Percentiles rank a stretch among this genome's conserved stretches.
Evolutionary conservation across 768 basidiomycete genomes (phyloP).

Genomic region (Rhizopogon roseolus): DNA sequence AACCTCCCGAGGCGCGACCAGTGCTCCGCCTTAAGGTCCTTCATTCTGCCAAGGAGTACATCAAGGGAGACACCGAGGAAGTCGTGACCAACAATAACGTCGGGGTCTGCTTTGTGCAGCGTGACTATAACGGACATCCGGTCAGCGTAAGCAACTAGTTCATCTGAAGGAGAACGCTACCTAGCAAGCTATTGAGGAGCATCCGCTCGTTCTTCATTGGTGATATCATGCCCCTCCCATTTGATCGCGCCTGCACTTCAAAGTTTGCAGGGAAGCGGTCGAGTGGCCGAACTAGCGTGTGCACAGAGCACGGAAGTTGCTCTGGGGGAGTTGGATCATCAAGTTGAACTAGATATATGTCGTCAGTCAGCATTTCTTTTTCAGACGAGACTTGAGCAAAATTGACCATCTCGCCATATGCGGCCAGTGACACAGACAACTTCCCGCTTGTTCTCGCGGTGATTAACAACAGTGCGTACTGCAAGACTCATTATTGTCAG

Average conservation of each 20-base stretch:
- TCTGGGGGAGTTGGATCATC: constrained; percentile 93
- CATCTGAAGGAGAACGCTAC: constrained; percentile 29
- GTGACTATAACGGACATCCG: constrained; percentile 39
- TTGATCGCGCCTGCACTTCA: constrained; percentile 60
- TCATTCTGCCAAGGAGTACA: constrained; percentile 86
- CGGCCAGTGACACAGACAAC: constrained; percentile 81
- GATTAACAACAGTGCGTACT: constrained; percentile 88
- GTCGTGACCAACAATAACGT: constrained; percentile 92
- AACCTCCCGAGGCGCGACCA: constrained; percentile 94
- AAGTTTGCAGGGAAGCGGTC: constrained; percentile 84
- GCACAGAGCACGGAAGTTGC: constrained; percentile 71
- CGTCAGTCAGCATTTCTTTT: neutral
- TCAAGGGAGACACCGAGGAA: constrained; percentile 89
- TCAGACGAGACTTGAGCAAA: neutral
- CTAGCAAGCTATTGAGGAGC: constrained; percentile 76
- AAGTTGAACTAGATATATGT: constrained; percentile 56
- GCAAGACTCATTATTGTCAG: constrained; percentile 89
- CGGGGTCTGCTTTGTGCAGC: constrained; percentile 86
- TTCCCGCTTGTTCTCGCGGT: constrained; percentile 91
- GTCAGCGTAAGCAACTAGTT: neutral
- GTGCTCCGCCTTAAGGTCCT: constrained; percentile 84
- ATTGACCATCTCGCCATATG: constrained; percentile 71
- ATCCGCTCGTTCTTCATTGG: constrained; percentile 80
- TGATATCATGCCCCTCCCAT: constrained; percentile 63
- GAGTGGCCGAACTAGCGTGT: constrained; percentile 88